Evolutionary conservation across 2,329 filamentous ascomycete species (phyloP).

Genomic region (Cladosporium phlei): DNA sequence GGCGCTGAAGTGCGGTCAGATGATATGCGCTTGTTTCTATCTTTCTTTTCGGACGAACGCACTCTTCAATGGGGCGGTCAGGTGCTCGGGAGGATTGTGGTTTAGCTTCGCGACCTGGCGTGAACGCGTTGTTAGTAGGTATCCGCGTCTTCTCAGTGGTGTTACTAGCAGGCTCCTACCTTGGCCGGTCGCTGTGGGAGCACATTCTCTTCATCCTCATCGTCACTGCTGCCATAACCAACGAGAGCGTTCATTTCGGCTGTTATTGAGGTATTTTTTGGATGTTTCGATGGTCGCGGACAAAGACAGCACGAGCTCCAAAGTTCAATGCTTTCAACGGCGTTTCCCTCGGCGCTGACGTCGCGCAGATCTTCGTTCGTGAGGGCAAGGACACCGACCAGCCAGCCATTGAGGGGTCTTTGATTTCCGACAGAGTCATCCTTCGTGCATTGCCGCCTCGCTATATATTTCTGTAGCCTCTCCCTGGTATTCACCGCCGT

Average conservation of each 20-base stretch:
- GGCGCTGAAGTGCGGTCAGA: background rate
- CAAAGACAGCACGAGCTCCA: too few relatives aligned
- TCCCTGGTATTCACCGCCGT: too few relatives aligned
- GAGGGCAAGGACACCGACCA: background rate
- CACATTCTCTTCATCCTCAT: conserved; percentile 38
- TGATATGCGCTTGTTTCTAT: background rate
- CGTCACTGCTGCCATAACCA: conserved; percentile 45
- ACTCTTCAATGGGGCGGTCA: conserved; percentile 11
- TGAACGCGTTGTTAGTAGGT: conserved; percentile 41
- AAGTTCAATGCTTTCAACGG: too few relatives aligned
- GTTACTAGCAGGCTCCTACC: conserved; percentile 34
- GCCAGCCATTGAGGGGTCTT: conserved; percentile 8
- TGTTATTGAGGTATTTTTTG: background rate
- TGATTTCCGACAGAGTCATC: conserved; percentile 9
- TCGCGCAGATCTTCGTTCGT: too few relatives aligned
- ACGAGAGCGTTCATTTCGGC: conserved; percentile 35
- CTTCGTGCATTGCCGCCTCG: conserved; percentile 6
- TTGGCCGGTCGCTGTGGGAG: conserved; percentile 29
- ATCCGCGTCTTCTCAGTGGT: conserved; percentile 34
- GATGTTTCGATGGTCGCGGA: too few relatives aligned
- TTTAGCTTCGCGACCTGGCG: conserved; percentile 27
- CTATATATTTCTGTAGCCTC: conserved; percentile 8
- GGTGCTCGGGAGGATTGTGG: conserved; percentile 13
- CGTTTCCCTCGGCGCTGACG: too few relatives aligned
- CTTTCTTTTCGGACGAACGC: background rate